Evolutionary conservation across 352 stramenopile species (phyloP), one percentile per base, ranked within the genome.

Genomic region (Globisporangium mamillatum): DNA sequence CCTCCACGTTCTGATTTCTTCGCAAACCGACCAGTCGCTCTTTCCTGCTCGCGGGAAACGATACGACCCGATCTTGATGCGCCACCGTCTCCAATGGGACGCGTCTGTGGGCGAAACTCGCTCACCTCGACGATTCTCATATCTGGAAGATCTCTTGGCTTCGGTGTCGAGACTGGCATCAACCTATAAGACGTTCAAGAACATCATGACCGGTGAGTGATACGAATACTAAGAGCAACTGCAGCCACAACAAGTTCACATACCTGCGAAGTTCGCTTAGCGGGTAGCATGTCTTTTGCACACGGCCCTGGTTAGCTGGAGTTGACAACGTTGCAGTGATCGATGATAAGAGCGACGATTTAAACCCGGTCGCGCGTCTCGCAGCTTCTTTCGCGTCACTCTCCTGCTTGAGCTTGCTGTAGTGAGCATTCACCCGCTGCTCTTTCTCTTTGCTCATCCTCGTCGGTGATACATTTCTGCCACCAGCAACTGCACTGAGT

Each of bases 101-200:
- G 55, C 5, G 52, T 66, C 16, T 59, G 68, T n/a, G 76, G 72
- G 16, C 73, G 70, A 24, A 89, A 61, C 71, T 90, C 72, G 66
- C 75, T 80, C 0, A 88, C 73, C 60, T 90, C 78, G n/a, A 76
- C 69, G 18, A 94, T 83, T 41, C 74, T 89, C 84, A 92, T 94
- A 64, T 90, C 74, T 18, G 72, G 75, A 1, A 92, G 69, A 68
- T 92, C 81, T 34, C 69, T 53, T 38, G 86, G 86, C 32, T 74
- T 77, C 32, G 76, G 70, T 34, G 81, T 44, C 8, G 75, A 72
- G 54, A 67, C 69, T 32, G 54, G 63, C 62, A 77, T 75, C 41
- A 79, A 70, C 53, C 74, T 86, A 66, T 44, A 8, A 3, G 22
- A 29, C 18, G 18, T 22, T 14, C 57, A 34, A 38, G 12, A 18